These are phyloP conservation scores for Sherardia arvensis DNA, from an alignment of 257 asterid species.

Conservation along the genomic window DNA sequence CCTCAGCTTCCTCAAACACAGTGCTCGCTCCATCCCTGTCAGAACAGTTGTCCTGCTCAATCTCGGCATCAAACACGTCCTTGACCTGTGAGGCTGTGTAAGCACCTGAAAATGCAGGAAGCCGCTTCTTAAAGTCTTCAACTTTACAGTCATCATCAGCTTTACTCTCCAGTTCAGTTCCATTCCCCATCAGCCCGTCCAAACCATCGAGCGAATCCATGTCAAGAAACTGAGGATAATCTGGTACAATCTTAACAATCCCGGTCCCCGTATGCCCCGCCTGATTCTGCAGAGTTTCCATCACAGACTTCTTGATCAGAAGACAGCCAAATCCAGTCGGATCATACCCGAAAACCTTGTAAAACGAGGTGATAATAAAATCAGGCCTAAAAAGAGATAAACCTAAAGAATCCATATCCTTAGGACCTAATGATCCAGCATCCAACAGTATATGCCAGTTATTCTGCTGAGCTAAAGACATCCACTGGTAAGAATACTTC, in stretches of 20 bases:
- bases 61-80: constrained; percentile 25
- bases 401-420: constrained; percentile 29
- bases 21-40: constrained; percentile 21
- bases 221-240: constrained; percentile 19
- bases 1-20: constrained; percentile 21
- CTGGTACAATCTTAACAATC: constrained; percentile 21
- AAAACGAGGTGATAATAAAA: constrained; percentile 27
- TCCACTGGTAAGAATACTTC: constrained; percentile 30
- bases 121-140: constrained; percentile 7
- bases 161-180: constrained; percentile 6
- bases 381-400: constrained; percentile 28
- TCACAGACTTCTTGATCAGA: constrained; percentile 27
- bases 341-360: constrained; percentile 26
- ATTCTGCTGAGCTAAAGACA: constrained; percentile 27
- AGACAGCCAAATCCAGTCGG: constrained; percentile 27
- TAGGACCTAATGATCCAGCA: constrained; percentile 33
- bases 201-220: constrained; percentile 19
- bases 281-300: constrained; percentile 20
- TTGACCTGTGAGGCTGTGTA: constrained; percentile 20
- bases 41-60: constrained; percentile 17
- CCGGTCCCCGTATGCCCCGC: constrained; percentile 25
- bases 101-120: constrained; percentile 26
- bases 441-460: constrained; percentile 30
- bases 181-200: constrained; percentile 4
- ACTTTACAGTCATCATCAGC: constrained; percentile 4